These are phyloP conservation scores for Chenopodium formosanum DNA, from an alignment of 148 eudicot genomes.

Conservation along the genomic window DNA sequence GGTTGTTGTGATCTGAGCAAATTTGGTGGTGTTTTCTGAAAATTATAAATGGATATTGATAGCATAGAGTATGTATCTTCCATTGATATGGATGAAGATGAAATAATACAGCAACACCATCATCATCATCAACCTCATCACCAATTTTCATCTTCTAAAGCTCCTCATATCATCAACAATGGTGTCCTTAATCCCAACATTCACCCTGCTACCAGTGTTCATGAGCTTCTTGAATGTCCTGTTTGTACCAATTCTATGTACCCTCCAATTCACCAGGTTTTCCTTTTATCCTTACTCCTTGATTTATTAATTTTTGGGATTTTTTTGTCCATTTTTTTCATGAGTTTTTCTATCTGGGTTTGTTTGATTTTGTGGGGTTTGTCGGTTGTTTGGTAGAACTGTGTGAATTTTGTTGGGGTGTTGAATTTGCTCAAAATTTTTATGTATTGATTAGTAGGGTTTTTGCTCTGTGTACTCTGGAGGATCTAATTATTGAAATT, in stretches of 20 bases:
- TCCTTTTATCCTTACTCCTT: background rate
- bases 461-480: background rate
- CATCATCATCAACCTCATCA: constrained; percentile 36
- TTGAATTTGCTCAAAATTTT: background rate
- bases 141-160: constrained; percentile 48
- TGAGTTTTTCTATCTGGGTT: constrained; percentile 2
- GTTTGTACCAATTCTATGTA: constrained; percentile 96
- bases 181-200: constrained; percentile 25
- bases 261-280: constrained; percentile 98
- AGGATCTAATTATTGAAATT: background rate
- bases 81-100: constrained; percentile 64
- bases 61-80: constrained; percentile 73
- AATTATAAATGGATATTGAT: constrained; percentile 55
- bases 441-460: background rate
- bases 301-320: background rate
- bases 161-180: constrained; percentile 31
- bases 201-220: constrained; percentile 75
- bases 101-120: constrained; percentile 36
- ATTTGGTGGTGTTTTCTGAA: background rate
- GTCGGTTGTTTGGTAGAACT: background rate
- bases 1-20: constrained; percentile 14
- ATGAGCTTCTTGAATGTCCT: constrained; percentile 95
- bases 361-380: constrained; percentile 11
- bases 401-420: background rate
- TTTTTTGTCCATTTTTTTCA: background rate